Evolutionary conservation across 2,329 filamentous ascomycete genomes (phyloP), one percentile per base, ranked within the genome.

Genomic region (Erysiphe pulchra): DNA sequence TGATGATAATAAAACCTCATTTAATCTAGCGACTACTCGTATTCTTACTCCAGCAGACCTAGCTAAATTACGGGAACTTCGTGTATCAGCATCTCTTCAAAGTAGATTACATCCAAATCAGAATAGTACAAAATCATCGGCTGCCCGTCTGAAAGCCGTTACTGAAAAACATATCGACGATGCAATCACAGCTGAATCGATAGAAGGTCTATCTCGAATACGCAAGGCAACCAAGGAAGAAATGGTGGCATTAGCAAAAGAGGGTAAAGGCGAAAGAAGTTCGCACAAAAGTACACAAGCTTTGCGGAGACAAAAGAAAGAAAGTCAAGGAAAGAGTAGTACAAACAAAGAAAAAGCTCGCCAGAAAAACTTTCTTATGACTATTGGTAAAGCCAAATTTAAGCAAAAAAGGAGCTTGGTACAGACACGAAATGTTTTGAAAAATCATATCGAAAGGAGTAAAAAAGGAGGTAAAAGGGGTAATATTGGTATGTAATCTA

Each of bases 281-380:
- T 77, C 90, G 60, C 85, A 93, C 65, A 85, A 87, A 66, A 81
- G 75, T 50, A 90, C 82, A 46, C 77, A 83, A 51, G 85, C 85
- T 14, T 77, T 82, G 58, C 71, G 81, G 56, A 83, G 84, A 68
- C 75, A 83, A 60, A 83, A 86, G 69, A 92, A 92, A 71, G 75
- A 78, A 55, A 70, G 75, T 1, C 74, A 85, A 63, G 90, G 90
- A 56, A 95, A 95, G 75, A 92, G 82, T 60, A 86, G 84, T 34
- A 95, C 87, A 52, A 98, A 98, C 64, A 82, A 81, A 65, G 90
- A 98, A 68, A 98, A 98, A 73, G 75, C 81, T 38, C 70, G 87
- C 54, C 84, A 83, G 71, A 98, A 98, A 80, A 98, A 98, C 62
- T 92, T 98, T 64, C 60, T 98, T 56, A 98, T 98, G 90, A 95